A percentile compares a stretch with the other conserved stretches of the same genome.
Conservation (phyloP, 2,329 filamentous ascomycete genomes). For the Venturia aucupariae region DNA sequence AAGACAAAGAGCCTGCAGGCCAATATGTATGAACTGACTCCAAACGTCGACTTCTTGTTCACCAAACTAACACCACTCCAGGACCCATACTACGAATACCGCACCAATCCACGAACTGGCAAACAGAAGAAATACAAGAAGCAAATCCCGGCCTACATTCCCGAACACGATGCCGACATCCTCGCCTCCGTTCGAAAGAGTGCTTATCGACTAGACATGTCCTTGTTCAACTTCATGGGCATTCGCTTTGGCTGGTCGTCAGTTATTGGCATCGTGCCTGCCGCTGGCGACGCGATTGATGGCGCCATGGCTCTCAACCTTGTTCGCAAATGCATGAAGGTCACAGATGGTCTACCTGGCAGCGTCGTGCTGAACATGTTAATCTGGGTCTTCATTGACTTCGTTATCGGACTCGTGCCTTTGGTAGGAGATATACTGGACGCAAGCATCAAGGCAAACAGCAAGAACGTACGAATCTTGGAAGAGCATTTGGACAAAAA, state of each 20-base stretch:
- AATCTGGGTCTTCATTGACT: constrained; percentile 67
- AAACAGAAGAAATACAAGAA: constrained; percentile 81
- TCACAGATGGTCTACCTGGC: constrained; percentile 66
- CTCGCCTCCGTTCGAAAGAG: constrained; percentile 78
- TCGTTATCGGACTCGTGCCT: constrained; percentile 63
- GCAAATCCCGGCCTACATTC: constrained; percentile 73
- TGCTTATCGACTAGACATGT: constrained; percentile 79
- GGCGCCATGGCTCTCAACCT: constrained; percentile 66
- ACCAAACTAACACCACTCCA: constrained; percentile 30
- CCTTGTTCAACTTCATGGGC: constrained; percentile 71
- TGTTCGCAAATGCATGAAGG: constrained; percentile 58
- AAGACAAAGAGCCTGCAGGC: constrained; percentile 32
- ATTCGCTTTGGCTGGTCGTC: constrained; percentile 83
- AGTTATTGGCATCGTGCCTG: constrained; percentile 74
- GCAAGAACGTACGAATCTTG: constrained; percentile 61
- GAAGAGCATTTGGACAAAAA: constrained; percentile 60
- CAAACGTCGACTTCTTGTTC: too few relatives aligned
- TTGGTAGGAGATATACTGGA: constrained; percentile 69
- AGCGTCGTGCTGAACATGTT: constrained; percentile 62
- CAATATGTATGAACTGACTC: constrained; percentile 37
- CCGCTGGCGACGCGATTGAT: constrained; percentile 72
- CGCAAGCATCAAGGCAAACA: constrained; percentile 65
- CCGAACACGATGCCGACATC: constrained; percentile 68
- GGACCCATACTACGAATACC: constrained; percentile 85
- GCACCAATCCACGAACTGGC: constrained; percentile 63